Base-by-base conservation (phyloP, 345 rosid genomes). In the Murraya koenigii region DNA sequence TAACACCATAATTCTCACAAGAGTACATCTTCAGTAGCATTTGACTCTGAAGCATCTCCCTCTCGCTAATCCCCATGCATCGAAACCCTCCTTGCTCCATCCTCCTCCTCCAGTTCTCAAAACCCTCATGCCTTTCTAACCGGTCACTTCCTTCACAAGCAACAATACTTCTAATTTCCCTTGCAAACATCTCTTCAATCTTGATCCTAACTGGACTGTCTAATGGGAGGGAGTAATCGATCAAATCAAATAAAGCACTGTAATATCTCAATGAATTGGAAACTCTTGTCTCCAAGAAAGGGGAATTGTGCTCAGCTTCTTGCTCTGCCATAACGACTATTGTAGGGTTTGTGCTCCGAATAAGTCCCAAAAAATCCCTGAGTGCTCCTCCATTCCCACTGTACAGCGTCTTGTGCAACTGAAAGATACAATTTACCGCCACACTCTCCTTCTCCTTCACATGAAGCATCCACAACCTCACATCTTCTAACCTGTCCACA, bases 381-480 rank as follows among this genome's bases (percentile, higher is more conserved):
- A 96, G 74, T 5, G 89, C 91, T 61, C 90, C 91, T 77, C 97
- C 95, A 11, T 81, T 87, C 10, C 81, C 82, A 54, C 91, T 93
- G 56, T 96, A 88, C 7, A 96, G 95, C 6, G 86, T 91, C 89
- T 90, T 94, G 80, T 96, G 99, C 87, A 96, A 81, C 79, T 96
- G 99, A 85, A 89, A 80, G 20, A 90, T 70, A 75, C 99, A 94
- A 78, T 92, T 96, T 28, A 94, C 89, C 1, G 93, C 99, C 28
- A 94, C 98, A 28, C 83, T 75, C 75, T 92, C 99, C 23, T 86
- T 89, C 81, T 92, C 99, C 87, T 92, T 96, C 78, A 96, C 94
- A 83, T 96, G 99, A 36, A 96, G 98, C 99, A 96, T 96, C 99
- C 99, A 96, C 78, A 96, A 79, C 83, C 99, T 89, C 72, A 94